Evolutionary conservation across 1,284 basidiomycete species (phyloP).

Genomic region (Trichosporon inkin): DNA sequence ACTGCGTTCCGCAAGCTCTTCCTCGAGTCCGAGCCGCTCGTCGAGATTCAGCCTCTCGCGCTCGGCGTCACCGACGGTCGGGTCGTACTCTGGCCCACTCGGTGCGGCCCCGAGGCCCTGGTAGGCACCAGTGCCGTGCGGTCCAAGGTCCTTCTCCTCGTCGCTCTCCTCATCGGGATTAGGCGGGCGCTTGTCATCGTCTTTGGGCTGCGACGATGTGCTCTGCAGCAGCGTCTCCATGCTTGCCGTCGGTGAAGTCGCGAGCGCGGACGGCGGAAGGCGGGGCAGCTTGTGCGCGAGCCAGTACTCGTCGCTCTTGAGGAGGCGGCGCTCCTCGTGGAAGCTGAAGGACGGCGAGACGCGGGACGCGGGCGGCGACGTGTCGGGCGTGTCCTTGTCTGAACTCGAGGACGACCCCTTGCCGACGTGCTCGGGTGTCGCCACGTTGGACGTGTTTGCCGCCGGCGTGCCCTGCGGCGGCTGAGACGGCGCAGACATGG

Average conservation of each 20-base stretch:
- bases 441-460: too few species aligned
- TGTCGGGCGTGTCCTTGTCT: constrained; percentile 5
- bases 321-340: constrained; percentile 46
- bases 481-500: background rate
- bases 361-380: constrained; percentile 20
- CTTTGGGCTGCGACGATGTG: background rate
- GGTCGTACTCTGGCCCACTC: constrained; percentile 27
- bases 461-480: too few species aligned
- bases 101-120: background rate
- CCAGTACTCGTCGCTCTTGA: constrained; percentile 48
- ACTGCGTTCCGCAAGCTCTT: constrained; percentile 37
- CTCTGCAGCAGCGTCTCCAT: constrained; percentile 7
- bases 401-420: too few species aligned
- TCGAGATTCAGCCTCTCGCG: constrained; percentile 35
- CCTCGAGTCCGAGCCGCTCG: constrained; percentile 42
- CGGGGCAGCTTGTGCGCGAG: constrained; percentile 46
- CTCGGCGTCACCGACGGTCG: constrained; percentile 24
- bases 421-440: too few species aligned
- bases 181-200: background rate
- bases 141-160: constrained; percentile 10
- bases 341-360: constrained; percentile 49
- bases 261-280: constrained; percentile 35
- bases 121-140: background rate
- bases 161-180: constrained; percentile 14
- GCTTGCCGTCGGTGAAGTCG: constrained; percentile 15